Evolutionary conservation across 129 eudicot genomes (phyloP).

Genomic region (Flaveria robusta): DNA sequence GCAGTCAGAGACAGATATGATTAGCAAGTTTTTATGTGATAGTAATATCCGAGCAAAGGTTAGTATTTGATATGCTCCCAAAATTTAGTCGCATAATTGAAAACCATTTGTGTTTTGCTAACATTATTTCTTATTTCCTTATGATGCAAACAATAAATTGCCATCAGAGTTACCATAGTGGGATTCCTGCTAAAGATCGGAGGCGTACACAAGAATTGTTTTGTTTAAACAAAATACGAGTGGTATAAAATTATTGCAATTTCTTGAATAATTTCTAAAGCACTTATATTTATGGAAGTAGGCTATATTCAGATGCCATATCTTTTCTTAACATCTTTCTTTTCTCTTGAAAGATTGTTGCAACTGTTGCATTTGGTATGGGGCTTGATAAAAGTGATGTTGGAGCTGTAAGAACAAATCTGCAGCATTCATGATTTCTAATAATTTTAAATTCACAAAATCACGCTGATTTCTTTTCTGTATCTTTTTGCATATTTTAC

Average conservation of each 20-base stretch:
- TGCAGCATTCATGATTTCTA: neutral
- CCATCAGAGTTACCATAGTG: constrained; percentile 90
- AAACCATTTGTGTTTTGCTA: constrained; percentile 14
- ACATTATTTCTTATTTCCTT: neutral
- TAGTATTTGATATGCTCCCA: constrained; percentile 28
- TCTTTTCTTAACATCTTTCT: constrained; percentile 24
- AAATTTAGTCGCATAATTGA: constrained; percentile 17
- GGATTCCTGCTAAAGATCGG: constrained; percentile 81
- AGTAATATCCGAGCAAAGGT: constrained; percentile 90
- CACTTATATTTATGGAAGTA: neutral
- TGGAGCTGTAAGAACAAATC: constrained; percentile 81
- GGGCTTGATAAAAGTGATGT: constrained; percentile 94
- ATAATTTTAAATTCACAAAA: neutral
- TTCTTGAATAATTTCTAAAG: neutral
- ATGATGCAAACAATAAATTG: constrained; percentile 26
- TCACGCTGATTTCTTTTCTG: neutral
- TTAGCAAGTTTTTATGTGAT: constrained; percentile 83
- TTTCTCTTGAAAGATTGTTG: constrained; percentile 70
- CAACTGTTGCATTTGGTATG: constrained; percentile 99
- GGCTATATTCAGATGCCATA: neutral
- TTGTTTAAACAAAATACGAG: constrained; percentile 82
- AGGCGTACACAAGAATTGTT: constrained; percentile 83
- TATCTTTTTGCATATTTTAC: constrained; percentile 28
- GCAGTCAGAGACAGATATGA: constrained; percentile 85
- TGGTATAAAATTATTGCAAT: constrained; percentile 50